phyloP scores from a whole-genome alignment of 225 moss, liverwort and hornwort species.

The Straminergon stramineum region DNA sequence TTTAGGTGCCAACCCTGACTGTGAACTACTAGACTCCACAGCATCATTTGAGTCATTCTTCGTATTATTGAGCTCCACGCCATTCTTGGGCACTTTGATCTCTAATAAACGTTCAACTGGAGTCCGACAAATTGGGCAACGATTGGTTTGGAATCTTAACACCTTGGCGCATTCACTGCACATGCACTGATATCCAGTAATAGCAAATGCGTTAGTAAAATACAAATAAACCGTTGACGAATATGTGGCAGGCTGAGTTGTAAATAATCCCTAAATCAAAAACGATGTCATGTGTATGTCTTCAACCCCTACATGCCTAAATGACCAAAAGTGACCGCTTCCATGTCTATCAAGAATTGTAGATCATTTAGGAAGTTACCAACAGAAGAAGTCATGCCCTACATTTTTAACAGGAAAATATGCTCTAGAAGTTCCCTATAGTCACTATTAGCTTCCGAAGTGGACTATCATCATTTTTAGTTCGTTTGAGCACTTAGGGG shows the following conservation, averaged over 20 bases:
- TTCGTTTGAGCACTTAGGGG: neutral
- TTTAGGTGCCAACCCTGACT: slow-evolving; percentile 15
- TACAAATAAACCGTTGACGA: neutral
- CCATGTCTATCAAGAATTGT: neutral
- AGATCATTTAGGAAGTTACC: neutral
- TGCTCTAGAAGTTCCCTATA: neutral
- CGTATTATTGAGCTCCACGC: neutral
- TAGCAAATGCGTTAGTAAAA: neutral
- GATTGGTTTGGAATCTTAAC: slow-evolving; percentile 80
- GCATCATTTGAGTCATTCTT: slow-evolving; percentile 5
- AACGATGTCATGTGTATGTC: neutral
- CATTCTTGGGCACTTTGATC: slow-evolving; percentile 58
- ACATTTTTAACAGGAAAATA: neutral
- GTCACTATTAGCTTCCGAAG: neutral
- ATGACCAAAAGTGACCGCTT: neutral
- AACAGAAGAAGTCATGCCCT: neutral
- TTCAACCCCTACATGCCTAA: neutral
- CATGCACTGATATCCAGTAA: slow-evolving; percentile 62
- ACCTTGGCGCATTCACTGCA: slow-evolving; percentile 96
- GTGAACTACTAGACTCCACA: slow-evolving; percentile 34
- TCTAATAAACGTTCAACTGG: slow-evolving; percentile 81
- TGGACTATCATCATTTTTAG: neutral
- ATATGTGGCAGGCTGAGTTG: neutral
- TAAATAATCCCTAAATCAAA: neutral
- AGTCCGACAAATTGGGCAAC: slow-evolving; percentile 92